A percentile compares a stretch with the other conserved stretches of the same genome.
phyloP scores from a whole-genome alignment of 805 yeast genomes.

The Martiniozyma abietophila region DNA sequence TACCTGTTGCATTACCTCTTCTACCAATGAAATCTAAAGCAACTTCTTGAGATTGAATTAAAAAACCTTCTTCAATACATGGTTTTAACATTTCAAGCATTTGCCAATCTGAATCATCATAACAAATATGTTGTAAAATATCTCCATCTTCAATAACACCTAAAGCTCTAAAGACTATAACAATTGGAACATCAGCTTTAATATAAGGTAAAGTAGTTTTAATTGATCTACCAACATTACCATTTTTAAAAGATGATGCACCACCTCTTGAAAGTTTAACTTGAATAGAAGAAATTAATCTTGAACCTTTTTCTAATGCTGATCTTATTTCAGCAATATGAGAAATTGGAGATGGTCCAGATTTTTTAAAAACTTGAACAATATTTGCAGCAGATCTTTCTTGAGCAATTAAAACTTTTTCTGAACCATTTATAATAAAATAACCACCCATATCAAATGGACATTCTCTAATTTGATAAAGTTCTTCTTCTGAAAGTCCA shows the following conservation, averaged over 20 bases:
- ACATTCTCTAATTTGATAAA: conserved; percentile 93
- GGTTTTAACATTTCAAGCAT: conserved; percentile 99
- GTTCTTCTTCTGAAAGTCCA: conserved; percentile 84
- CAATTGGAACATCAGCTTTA: conserved; percentile 94
- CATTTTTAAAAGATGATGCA: conserved; percentile 34
- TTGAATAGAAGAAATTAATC: conserved; percentile 89
- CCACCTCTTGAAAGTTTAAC: conserved; percentile 65
- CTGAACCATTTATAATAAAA: conserved; percentile 96
- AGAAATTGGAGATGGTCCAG: conserved; percentile 94
- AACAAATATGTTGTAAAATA: conserved; percentile 94
- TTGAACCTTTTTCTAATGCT: conserved; percentile 94
- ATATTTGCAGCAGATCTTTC: conserved; percentile 98
- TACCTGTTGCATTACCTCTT: conserved; percentile 95
- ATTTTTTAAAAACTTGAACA: conserved; percentile 95
- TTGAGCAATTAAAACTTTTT: conserved; percentile 96
- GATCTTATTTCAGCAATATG: conserved; percentile 95
- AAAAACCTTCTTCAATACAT: conserved; percentile 98
- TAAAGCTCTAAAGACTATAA: conserved; percentile 92
- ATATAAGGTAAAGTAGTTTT: conserved; percentile 95
- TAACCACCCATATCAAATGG: conserved; percentile 99
- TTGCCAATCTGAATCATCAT: conserved; percentile 97
- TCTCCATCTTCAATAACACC: conserved; percentile 99
- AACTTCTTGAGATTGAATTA: conserved; percentile 95
- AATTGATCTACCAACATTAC: conserved; percentile 68
- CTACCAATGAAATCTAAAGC: conserved; percentile 97